Conservation (phyloP, 768 basidiomycete genomes). For the Phaeotremella fagi region DNA sequence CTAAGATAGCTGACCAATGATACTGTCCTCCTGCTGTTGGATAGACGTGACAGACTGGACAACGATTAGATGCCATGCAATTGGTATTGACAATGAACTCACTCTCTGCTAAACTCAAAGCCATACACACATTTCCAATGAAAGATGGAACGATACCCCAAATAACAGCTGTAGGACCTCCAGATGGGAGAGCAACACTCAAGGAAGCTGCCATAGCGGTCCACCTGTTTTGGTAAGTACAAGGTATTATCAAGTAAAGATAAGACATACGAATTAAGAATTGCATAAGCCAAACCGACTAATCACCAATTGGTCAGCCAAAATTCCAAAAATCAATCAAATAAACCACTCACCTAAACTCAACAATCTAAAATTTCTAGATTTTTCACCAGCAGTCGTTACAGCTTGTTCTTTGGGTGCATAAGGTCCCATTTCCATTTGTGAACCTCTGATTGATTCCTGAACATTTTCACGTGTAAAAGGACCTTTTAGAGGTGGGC, state of each 20-base stretch:
- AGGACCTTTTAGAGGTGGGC: neutral
- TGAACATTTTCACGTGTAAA: neutral
- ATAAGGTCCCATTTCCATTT: neutral
- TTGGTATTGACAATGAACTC: constrained; percentile 1
- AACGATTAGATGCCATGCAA: too few relatives aligned
- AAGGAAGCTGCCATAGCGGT: constrained; percentile 36
- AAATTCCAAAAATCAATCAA: neutral
- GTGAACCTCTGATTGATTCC: neutral
- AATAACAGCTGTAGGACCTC: constrained; percentile 36
- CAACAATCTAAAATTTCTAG: constrained; percentile 16
- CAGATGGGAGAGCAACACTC: constrained; percentile 33
- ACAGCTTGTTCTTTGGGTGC: neutral
- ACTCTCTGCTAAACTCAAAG: constrained; percentile 36
- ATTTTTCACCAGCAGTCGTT: neutral
- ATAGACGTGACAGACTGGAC: constrained; percentile 15
- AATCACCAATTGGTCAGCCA: too few relatives aligned
- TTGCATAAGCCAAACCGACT: constrained; percentile 38
- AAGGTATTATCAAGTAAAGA: neutral
- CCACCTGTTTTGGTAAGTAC: constrained; percentile 10
- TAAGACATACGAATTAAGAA: constrained; percentile 25
- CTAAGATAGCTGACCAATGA: constrained; percentile 35
- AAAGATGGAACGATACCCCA: constrained; percentile 37
- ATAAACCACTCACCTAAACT: constrained; percentile 17
- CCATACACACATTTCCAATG: constrained; percentile 35
- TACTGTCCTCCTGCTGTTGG: constrained; percentile 38